phyloP scores from a whole-genome alignment of 495 filamentous ascomycete genomes.

The Cercophora samala region DNA sequence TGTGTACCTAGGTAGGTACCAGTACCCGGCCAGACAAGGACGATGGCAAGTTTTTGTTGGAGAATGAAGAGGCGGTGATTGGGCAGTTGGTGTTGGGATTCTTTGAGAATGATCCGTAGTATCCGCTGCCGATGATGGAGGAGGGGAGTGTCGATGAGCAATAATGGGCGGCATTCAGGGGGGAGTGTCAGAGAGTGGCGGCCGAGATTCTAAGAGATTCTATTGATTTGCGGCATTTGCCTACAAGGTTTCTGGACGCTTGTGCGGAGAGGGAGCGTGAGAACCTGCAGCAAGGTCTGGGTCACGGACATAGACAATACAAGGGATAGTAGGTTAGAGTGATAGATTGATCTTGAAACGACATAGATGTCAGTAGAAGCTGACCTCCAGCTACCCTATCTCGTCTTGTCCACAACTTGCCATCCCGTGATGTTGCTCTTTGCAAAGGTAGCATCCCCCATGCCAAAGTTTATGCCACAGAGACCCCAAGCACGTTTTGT shows the following conservation, averaged over 20 bases:
- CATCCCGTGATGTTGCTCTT: too few species aligned
- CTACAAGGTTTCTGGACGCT: slow-evolving; percentile 13
- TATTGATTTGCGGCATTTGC: slow-evolving; percentile 4
- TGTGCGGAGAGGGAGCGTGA: slow-evolving; percentile 19
- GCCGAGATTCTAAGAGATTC: neutral
- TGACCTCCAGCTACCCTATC: too few species aligned
- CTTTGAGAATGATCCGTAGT: slow-evolving; percentile 24
- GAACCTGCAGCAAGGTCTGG: slow-evolving; percentile 14
- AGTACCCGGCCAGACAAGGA: slow-evolving; percentile 12
- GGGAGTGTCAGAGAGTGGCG: slow-evolving; percentile 13
- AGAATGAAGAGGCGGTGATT: slow-evolving; percentile 9
- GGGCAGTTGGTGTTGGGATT: slow-evolving; percentile 18
- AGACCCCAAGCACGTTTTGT: too few species aligned
- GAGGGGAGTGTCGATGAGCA: slow-evolving; percentile 1
- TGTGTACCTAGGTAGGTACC: too few species aligned
- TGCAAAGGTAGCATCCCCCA: too few species aligned
- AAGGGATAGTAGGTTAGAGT: too few species aligned
- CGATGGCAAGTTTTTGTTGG: neutral
- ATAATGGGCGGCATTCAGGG: slow-evolving; percentile 12
- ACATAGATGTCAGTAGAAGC: too few species aligned
- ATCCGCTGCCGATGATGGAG: slow-evolving; percentile 18
- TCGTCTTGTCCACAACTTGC: too few species aligned
- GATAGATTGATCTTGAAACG: too few species aligned
- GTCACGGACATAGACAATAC: slow-evolving; percentile 5
- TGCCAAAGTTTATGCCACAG: too few species aligned